Evolutionary conservation across 2,329 filamentous ascomycete species (phyloP), one percentile per base, ranked within the genome.

Genomic region (Colletotrichum karsti): DNA sequence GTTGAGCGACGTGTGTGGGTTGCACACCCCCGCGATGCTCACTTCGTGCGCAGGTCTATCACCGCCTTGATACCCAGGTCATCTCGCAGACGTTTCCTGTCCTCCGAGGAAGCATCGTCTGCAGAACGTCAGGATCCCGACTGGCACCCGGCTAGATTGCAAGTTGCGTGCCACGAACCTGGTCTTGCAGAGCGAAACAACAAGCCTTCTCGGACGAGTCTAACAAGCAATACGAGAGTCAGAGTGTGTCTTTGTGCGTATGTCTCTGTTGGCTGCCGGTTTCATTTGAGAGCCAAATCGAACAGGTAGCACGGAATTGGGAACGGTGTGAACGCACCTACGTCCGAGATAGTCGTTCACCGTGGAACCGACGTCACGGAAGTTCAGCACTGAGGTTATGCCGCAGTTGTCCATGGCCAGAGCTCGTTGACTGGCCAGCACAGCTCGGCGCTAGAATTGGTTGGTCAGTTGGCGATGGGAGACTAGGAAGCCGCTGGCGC

Each of bases 1-100:
- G 48, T 18, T 39, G 28, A 28, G 33, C 12, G 22, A 51, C 7
- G 15, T 33, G 18, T 37, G 28, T 35, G 30, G 28, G 22, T 63
- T 39, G 39, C 24, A 24, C 46, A 41, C 46, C 18, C 24, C 20
- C 24, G 55, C 37, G 26, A 28, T 28, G 60, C 78, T 67, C 84
- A 93, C 89, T 91, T 89, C 69, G 93, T 93, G 63, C 94, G 88
- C 10, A 97, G 82, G 80, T 97, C 94, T 67, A 97, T 87, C 42
- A 97, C 87, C 3, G 90, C 93, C 71, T 85, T 88, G 70, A 97
- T 87, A 22, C 87, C 84, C 72, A 91, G 85, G 33, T 89, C 84
- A 7, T 89, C 79, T 9, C 82, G 78, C 10, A 97, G 84, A 33
- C 83, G 80, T 35, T 82, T 76, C 63, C 88, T 87, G 78, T 97